Evolutionary conservation across 768 basidiomycete species (phyloP).

Genomic region (Cyclocybe aegerita): DNA sequence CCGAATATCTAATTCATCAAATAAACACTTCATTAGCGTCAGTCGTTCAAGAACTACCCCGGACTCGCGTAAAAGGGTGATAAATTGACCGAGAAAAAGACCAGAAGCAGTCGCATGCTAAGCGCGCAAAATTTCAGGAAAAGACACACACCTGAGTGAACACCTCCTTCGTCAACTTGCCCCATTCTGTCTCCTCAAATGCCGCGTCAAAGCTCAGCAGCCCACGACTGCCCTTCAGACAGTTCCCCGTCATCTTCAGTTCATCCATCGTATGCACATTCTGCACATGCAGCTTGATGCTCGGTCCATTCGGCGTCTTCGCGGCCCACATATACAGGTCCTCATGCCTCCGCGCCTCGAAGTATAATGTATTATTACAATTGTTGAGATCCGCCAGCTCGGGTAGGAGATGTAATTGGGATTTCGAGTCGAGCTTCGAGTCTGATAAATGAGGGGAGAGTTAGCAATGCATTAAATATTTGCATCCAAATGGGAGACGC

Average conservation of each 20-base stretch:
- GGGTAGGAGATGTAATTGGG: conserved; percentile 86
- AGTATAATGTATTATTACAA: conserved; percentile 97
- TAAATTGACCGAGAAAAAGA: no score
- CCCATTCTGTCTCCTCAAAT: conserved; percentile 90
- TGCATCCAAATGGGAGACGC: conserved; percentile 13
- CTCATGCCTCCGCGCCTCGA: conserved; percentile 94
- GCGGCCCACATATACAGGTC: conserved; percentile 97
- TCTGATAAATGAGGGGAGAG: conserved; percentile 45
- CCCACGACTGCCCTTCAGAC: conserved; percentile 92
- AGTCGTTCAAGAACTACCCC: background rate
- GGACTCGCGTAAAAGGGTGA: no score
- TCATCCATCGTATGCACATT: conserved; percentile 99
- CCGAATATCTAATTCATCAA: conserved; percentile 75
- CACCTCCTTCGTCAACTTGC: conserved; percentile 84
- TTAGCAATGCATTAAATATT: background rate
- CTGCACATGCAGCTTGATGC: conserved; percentile 96
- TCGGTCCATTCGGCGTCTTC: conserved; percentile 97
- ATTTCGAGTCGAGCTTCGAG: conserved; percentile 96
- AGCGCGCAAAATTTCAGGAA: background rate
- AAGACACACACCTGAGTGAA: conserved; percentile 78
- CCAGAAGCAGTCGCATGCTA: background rate
- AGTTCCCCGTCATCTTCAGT: conserved; percentile 99
- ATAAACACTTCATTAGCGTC: conserved; percentile 1
- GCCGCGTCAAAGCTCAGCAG: conserved; percentile 88
- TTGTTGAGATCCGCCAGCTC: conserved; percentile 97